Base-by-base conservation (phyloP, 352 stramenopile genomes). In the Phytophthora nicotianae region DNA sequence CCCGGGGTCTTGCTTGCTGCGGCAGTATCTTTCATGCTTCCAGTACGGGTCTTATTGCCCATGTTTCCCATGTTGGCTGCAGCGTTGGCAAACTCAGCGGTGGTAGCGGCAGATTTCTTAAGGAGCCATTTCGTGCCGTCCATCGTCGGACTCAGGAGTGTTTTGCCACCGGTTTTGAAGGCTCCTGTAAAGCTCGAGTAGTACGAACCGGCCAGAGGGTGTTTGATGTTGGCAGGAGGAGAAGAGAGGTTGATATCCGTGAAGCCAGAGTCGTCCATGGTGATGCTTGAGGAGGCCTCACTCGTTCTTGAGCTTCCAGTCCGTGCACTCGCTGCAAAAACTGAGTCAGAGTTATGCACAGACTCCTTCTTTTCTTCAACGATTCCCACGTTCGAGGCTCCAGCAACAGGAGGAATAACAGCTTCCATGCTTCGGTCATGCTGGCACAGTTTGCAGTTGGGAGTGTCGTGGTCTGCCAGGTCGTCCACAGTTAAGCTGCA, bases 81-180 rank as follows among this genome's bases (percentile, higher is more conserved):
- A 61, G 48, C 62, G 23, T 64, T 71, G n/a, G 58, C 62, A 59
- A 75, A 68, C 37, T 75, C 67, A 3, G 67, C 67, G 4, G 67
- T 75, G 40, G 51, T 77, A 5, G 49, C 55, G 2, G 50, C 62
- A 20, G 64, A 72, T 54, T 91, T 93, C 58, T 90, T 89, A 40
- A 90, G 78, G 52, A 93, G 75, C 85, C 85, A 93, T 63, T 89
- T 91, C 6, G 69, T 84, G 29, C 80, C 74, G 38, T 88, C 79
- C 53, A 88, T 85, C 0, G 74, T 70, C 13, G 79, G 80, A 52
- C 69, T 89, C 53, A 89, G 65, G 46, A 93, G 72, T 49, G 75
- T 88, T 53, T 92, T 95, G 4, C 83, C 68, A 16, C 82, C 72
- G 11, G 69, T 86, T 48, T 93, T 93, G 13, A 95, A 65, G 1